phyloP scores from a whole-genome alignment of 345 rosid species.

The Geranium rotundifolium region DNA sequence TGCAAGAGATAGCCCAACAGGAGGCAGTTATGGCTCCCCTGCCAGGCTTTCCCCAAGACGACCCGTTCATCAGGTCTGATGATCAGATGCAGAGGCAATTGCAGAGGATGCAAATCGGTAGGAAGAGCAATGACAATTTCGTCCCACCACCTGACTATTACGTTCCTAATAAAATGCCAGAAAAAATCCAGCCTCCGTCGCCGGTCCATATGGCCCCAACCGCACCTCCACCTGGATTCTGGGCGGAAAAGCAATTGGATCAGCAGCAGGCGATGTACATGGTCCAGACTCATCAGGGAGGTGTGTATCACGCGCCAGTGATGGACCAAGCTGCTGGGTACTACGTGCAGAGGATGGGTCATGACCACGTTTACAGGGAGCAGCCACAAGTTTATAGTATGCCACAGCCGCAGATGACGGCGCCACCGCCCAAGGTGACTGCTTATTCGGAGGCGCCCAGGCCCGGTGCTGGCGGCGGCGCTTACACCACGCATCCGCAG shows the following conservation, averaged over 20 bases:
- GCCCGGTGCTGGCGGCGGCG: constrained; percentile 27
- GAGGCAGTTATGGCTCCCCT: not conserved
- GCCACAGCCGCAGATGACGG: constrained; percentile 16
- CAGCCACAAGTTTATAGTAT: not conserved
- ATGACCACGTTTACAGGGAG: constrained; percentile 59
- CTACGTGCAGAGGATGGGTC: constrained; percentile 53
- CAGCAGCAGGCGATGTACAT: constrained; percentile 53
- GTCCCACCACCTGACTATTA: constrained; percentile 26
- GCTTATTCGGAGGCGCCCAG: not conserved
- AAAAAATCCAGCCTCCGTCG: constrained; percentile 21
- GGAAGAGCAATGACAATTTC: constrained; percentile 34
- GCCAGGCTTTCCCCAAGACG: constrained; percentile 20
- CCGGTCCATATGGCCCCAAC: constrained; percentile 20
- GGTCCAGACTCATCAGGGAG: constrained; percentile 37
- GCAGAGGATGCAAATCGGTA: constrained; percentile 63
- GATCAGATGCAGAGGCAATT: constrained; percentile 53
- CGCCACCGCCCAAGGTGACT: no score
- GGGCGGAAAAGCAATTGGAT: constrained; percentile 53
- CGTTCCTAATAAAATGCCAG: constrained; percentile 36
- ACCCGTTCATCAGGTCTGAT: constrained; percentile 34
- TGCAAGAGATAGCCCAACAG: constrained; percentile 1
- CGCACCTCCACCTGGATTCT: constrained; percentile 27
- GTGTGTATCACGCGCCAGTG: constrained; percentile 27
- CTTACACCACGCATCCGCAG: constrained; percentile 29
- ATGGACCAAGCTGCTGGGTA: constrained; percentile 49